Percentiles rank a stretch among this genome's conserved stretches.
These are phyloP conservation scores for Schizochytrium sp. DNA, from an alignment of 108 stramenopile species.

Conservation along the genomic window DNA sequence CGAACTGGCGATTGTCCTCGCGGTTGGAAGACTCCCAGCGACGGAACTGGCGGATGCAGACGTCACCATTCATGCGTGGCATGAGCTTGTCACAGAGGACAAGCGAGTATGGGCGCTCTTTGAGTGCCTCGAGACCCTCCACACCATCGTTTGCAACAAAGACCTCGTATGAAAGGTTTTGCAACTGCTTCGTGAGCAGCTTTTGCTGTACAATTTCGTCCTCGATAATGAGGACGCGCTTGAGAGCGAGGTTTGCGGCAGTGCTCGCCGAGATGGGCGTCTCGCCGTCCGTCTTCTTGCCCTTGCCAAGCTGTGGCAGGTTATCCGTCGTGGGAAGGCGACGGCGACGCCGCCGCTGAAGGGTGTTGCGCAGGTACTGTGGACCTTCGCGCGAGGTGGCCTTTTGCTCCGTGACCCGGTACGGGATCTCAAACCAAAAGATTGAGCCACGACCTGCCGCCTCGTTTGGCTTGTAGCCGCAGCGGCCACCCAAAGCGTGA, in stretches of 20 bases:
- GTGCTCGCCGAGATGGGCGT: constrained; percentile 25
- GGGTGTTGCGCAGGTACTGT: not conserved
- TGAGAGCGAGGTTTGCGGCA: not conserved
- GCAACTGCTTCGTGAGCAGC: constrained; percentile 25
- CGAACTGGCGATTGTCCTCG: not conserved
- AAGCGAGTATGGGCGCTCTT: not conserved
- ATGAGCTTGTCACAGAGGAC: constrained; percentile 10
- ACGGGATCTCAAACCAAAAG: constrained; percentile 25
- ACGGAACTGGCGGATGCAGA: constrained; percentile 5
- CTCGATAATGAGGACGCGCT: constrained; percentile 28
- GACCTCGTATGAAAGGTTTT: constrained; percentile 23
- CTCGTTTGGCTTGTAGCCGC: constrained; percentile 24
- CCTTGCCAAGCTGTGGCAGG: constrained; percentile 38
- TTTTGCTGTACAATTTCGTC: constrained; percentile 32
- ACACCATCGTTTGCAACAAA: constrained; percentile 33
- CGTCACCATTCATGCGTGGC: constrained; percentile 12
- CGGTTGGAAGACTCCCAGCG: not conserved
- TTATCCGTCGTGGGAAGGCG: constrained; percentile 28
- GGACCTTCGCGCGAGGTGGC: not conserved
- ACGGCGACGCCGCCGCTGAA: not conserved
- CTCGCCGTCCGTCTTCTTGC: not conserved
- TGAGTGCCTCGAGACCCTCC: constrained; percentile 19
- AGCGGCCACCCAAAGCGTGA: not conserved
- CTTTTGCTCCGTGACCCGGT: not conserved
- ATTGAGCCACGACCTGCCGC: constrained; percentile 52